Evolutionary conservation across 2,329 filamentous ascomycete genomes (phyloP), one percentile per base, ranked within the genome.

Genomic region (Chrysoporthe austroafricana): DNA sequence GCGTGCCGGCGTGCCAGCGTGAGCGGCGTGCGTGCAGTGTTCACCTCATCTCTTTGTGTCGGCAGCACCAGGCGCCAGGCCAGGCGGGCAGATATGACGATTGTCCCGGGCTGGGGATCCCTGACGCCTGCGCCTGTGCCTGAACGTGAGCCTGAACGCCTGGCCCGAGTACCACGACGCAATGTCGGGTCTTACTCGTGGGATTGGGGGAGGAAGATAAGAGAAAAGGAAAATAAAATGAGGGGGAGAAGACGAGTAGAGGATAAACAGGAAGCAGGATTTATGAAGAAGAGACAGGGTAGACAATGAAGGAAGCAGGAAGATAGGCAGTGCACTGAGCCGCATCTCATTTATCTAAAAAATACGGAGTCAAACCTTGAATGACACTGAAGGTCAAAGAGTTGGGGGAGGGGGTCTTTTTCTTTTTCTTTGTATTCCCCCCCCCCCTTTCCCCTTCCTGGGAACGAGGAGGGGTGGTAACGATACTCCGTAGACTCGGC

Each of bases 21-120:
- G 26, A 26, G 26, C 26, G 26, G 26, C 26, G 26, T 26, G 26
- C 26, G n/a, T 54, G 50, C 13, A 54, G 50, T 34, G 50, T 54
- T 34, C 26, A 54, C 26, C 50, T 34, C 50, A 32, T 54, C 50
- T 54, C 50, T 26, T 26, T 26, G 26, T 26, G 26, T 13, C 9
- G 36, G 6, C 36, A 39, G 36, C 36, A 9, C 9, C 36, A 39
- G 36, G 36, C 36, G 4, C 36, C 36, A 39, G 36, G 5, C 36
- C 36, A 39, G 36, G 9, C 36, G 36, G n/a, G 50, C 26, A 8
- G 18, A n/a, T 54, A n/a, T 60, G 39, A 44, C 57, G 36, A 60
- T 39, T 44, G 57, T 60, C 57, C 57, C 57, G 57, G 14, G 32
- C 57, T 60, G n/a, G 57, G 57, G 11, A 60, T 26, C 57, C 57